Percentiles rank a stretch among this genome's conserved stretches.
These are phyloP conservation scores for Lophiotrema nucula DNA, from an alignment of 495 filamentous ascomycete species.

Conservation along the genomic window DNA sequence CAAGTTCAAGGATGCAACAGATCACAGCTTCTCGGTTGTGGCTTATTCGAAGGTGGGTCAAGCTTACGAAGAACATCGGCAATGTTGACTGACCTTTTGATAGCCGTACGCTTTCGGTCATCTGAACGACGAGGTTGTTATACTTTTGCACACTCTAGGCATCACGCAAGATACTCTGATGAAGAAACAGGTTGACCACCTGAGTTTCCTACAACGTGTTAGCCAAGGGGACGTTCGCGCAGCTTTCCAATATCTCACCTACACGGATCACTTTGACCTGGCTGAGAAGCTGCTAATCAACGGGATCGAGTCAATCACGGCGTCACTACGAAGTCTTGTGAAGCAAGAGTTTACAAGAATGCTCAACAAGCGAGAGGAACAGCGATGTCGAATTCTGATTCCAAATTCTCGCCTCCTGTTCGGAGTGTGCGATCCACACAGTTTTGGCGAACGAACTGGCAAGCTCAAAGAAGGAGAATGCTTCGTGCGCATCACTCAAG, in stretches of 20 bases:
- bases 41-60: constrained; percentile 49
- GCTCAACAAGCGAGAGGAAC: constrained; percentile 50
- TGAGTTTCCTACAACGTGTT: constrained; percentile 44
- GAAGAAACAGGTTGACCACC: constrained; percentile 48
- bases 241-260: constrained; percentile 49
- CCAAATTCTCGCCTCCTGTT: constrained; percentile 50
- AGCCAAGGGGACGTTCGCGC: constrained; percentile 32
- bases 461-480: constrained; percentile 51
- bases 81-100: neutral
- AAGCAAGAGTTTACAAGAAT: constrained; percentile 46
- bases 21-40: constrained; percentile 50
- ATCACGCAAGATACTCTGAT: constrained; percentile 42
- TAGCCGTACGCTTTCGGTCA: constrained; percentile 51
- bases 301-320: constrained; percentile 41
- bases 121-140: constrained; percentile 53
- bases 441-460: constrained; percentile 21
- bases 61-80: no score
- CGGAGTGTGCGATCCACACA: constrained; percentile 49
- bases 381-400: constrained; percentile 49
- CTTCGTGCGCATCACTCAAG: constrained; percentile 46
- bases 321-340: constrained; percentile 41
- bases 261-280: constrained; percentile 43
- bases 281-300: constrained; percentile 51
- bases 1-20: constrained; percentile 48
- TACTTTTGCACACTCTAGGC: constrained; percentile 49